Percentiles rank a stretch among this genome's conserved stretches.
phyloP scores from a whole-genome alignment of 352 stramenopile species.

The Globisporangium middletonii region DNA sequence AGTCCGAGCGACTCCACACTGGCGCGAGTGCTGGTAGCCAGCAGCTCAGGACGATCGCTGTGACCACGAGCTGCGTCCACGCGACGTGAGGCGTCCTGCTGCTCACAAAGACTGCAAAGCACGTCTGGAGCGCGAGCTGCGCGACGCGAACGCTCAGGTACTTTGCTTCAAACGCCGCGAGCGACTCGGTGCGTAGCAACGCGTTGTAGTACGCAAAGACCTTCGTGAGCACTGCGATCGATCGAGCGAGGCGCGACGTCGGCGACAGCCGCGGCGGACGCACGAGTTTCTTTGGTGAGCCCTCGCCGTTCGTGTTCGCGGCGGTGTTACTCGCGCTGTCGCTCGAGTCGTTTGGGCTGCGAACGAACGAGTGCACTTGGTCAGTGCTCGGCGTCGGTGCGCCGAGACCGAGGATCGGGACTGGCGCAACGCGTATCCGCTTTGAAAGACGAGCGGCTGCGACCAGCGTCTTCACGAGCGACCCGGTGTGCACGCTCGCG shows the following conservation, averaged over 20 bases:
- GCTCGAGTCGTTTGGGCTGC: not conserved
- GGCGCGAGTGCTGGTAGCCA: not conserved
- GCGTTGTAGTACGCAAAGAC: not conserved
- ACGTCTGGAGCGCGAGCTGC: conserved; percentile 4
- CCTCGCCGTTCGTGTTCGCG: not conserved
- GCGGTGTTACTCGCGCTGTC: not conserved
- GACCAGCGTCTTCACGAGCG: not conserved
- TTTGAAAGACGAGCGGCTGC: not conserved
- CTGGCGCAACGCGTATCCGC: not conserved
- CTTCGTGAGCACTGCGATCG: not conserved
- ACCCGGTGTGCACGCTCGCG: not conserved
- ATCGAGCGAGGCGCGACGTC: not conserved
- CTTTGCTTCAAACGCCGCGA: not conserved
- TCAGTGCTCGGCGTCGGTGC: not conserved
- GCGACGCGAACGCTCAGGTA: not conserved
- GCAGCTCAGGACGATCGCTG: conserved; percentile 5
- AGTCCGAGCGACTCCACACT: not conserved
- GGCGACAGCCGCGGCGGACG: not conserved
- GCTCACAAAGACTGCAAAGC: not conserved
- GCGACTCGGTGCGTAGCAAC: not conserved
- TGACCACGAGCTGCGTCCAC: not conserved
- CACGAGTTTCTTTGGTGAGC: conserved; percentile 5
- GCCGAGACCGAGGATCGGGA: not conserved
- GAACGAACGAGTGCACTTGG: not conserved
- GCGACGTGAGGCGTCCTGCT: not conserved